phyloP scores from a whole-genome alignment of 2,329 filamentous ascomycete species.

The Aspergillus aculeatus region DNA sequence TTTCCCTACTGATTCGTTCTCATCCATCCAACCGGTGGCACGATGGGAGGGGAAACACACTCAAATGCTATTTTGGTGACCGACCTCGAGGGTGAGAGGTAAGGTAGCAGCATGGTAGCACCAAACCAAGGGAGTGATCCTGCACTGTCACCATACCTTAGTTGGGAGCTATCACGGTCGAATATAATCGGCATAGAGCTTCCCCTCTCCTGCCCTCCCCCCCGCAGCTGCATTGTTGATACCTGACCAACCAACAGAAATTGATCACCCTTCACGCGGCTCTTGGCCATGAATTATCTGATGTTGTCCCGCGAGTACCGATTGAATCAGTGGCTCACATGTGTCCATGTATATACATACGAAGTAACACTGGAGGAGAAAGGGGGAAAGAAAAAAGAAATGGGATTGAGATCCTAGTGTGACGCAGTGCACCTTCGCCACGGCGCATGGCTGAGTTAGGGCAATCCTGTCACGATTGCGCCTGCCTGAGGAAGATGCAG shows the following conservation, averaged over 20 bases:
- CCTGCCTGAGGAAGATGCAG: neutral
- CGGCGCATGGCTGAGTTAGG: neutral
- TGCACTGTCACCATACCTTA: conserved; percentile 32
- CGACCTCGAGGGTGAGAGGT: conserved; percentile 1
- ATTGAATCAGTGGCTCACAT: neutral
- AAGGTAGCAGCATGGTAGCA: conserved; percentile 14
- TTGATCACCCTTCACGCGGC: conserved; percentile 1
- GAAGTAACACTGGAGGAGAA: neutral
- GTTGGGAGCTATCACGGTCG: neutral
- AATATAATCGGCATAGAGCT: neutral
- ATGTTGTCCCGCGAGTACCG: neutral
- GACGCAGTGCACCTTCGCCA: conserved; percentile 3
- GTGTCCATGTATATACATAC: no score
- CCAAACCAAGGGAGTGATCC: conserved; percentile 26
- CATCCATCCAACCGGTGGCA: conserved; percentile 18
- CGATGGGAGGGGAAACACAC: conserved; percentile 17
- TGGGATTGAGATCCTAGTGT: neutral
- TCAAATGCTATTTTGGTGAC: conserved; percentile 11
- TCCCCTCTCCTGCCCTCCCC: no score
- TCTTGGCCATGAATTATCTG: neutral
- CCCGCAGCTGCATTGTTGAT: conserved; percentile 5
- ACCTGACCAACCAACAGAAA: conserved; percentile 2
- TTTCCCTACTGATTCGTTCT: conserved; percentile 7
- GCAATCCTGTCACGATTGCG: neutral
- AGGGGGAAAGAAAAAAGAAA: neutral